phyloP scores from a whole-genome alignment of 257 asterid genomes.

The Agastache rugosa region DNA sequence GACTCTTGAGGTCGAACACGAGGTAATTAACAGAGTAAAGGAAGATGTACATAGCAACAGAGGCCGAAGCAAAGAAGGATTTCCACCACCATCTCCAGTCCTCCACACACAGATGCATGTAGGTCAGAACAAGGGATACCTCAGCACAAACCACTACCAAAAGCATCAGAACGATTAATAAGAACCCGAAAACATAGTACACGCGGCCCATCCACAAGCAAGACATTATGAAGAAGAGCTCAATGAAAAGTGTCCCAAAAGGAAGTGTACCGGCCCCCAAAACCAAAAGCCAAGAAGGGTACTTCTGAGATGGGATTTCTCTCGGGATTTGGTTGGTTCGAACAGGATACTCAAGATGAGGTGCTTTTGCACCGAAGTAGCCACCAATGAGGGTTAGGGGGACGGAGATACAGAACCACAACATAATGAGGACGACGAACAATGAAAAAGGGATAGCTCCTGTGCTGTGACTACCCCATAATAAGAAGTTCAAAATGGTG shows the following conservation, averaged over 20 bases:
- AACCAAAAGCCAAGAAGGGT: conserved; percentile 91
- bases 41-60: conserved; percentile 81
- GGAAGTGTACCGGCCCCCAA: conserved; percentile 97
- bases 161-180: conserved; percentile 66
- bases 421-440: conserved; percentile 67
- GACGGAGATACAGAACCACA: conserved; percentile 90
- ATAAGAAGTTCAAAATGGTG: conserved; percentile 70
- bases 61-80: conserved; percentile 87
- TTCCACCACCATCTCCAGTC: conserved; percentile 99
- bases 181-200: conserved; percentile 86
- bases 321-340: conserved; percentile 85
- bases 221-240: conserved; percentile 93
- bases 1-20: conserved; percentile 77
- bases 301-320: conserved; percentile 84
- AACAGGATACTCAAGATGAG: conserved; percentile 81
- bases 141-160: conserved; percentile 86
- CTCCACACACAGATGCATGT: conserved; percentile 93
- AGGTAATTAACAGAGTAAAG: conserved; percentile 72
- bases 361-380: conserved; percentile 76
- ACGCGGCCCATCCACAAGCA: conserved; percentile 94
- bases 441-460: conserved; percentile 87
- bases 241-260: conserved; percentile 91
- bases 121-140: conserved; percentile 85
- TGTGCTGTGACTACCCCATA: conserved; percentile 92
- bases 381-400: conserved; percentile 87